Conservation (phyloP, 805 yeast species). For the Pichia kluyveri region DNA sequence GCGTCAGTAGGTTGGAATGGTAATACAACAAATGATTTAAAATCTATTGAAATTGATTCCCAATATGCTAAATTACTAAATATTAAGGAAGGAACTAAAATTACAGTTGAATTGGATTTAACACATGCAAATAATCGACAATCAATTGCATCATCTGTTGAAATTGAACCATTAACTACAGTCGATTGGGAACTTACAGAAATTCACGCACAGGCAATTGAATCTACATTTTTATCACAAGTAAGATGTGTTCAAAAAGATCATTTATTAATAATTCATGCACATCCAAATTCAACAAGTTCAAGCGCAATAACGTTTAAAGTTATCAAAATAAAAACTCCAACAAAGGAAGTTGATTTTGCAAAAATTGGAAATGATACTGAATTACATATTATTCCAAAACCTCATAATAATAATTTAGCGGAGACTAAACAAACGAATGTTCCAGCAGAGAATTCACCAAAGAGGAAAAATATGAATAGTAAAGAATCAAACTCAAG, state of each 20-base stretch:
- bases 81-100: constrained; percentile 32
- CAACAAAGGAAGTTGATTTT: constrained; percentile 16
- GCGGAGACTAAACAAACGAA: too few relatives aligned
- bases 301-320: constrained; percentile 44
- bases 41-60: constrained; percentile 55
- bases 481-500: constrained; percentile 17
- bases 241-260: constrained; percentile 60
- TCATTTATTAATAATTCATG: constrained; percentile 60
- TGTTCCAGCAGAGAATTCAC: too few relatives aligned
- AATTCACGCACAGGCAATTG: constrained; percentile 67
- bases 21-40: constrained; percentile 14
- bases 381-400: constrained; percentile 59
- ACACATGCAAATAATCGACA: constrained; percentile 18
- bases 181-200: constrained; percentile 92
- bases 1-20: constrained; percentile 26
- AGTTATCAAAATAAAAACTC: constrained; percentile 36
- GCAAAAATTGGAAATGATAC: constrained; percentile 34
- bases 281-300: constrained; percentile 34
- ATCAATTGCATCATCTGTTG: constrained; percentile 44
- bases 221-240: constrained; percentile 66
- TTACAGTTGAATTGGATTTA: constrained; percentile 38
- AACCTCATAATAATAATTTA: constrained; percentile 23
- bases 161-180: constrained; percentile 66
- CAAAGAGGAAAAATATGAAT: constrained; percentile 21
- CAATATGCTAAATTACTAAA: constrained; percentile 46